Base-by-base conservation (phyloP, 202 grass and related monocot genomes). In the Schoenoplectus triqueter region DNA sequence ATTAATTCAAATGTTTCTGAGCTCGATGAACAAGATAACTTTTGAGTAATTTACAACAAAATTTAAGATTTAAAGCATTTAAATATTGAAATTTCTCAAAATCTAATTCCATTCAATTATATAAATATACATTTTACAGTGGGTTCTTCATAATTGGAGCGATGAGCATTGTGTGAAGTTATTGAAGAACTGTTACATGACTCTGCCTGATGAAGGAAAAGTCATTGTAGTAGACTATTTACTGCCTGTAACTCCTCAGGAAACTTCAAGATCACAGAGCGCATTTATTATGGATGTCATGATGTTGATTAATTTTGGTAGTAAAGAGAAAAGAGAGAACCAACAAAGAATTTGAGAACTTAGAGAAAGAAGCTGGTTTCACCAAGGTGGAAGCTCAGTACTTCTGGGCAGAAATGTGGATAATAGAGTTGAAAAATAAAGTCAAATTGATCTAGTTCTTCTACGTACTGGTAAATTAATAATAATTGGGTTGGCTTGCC, bases 291-390 rank as follows among this genome's bases (percentile, higher is more conserved):
- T 71, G 13, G 82, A 88, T 60, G 11, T 88, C 11, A 4, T 22
- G 0, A 88, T 88, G 87, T 66, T 88, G 14, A 46, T 11, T 20
- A 10, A 61, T 69, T 47, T 69, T 31, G 87, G 82, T 1, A 82
- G 64, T 3, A 85, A 88, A 77, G 87, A 88, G 87, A 80, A 85
- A 88, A 77, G 87, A 88, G 87, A 80, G 87, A 68, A 80, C 73
- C 17, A 73, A 85, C 65, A n/a, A 6, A 13, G 82, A 88, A 70
- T 88, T 81, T 56, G 54, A 69, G 42, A 47, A 46, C 15, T 77
- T 85, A 7, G 65, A 73, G 1, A 42, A 0, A 2, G 69, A 73
- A 47, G 52, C 87, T 17, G 87, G 82, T 44, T 88, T 89, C 6
- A 4, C 11, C 9, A 18, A 64, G 9, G 63, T 64, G 73, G 48